phyloP scores from a whole-genome alignment of 2,329 filamentous ascomycete genomes.

The Colletotrichum truncatum region DNA sequence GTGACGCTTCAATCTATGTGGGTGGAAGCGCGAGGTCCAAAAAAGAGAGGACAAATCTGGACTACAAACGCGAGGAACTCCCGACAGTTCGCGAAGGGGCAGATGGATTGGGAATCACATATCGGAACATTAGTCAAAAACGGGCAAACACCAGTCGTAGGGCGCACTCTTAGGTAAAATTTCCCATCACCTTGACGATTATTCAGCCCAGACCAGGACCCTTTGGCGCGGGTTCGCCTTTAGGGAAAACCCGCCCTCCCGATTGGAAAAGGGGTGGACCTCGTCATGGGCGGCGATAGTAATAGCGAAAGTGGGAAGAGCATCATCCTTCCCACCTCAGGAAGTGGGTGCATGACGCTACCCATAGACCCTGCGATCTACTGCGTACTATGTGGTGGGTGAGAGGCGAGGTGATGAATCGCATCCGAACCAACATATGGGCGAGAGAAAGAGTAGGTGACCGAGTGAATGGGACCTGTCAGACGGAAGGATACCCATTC shows the following conservation, averaged over 20 bases:
- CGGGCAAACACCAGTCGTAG: not conserved
- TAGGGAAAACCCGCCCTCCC: not conserved
- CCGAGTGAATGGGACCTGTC: too few species aligned
- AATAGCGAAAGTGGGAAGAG: not conserved
- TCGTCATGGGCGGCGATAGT: not conserved
- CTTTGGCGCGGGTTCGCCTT: conserved; percentile 2
- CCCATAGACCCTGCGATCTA: too few species aligned
- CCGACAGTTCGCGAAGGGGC: too few species aligned
- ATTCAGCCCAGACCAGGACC: conserved; percentile 21
- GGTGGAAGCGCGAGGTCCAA: too few species aligned
- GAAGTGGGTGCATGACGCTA: not conserved
- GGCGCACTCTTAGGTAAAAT: conserved; percentile 7
- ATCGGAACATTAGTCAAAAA: conserved; percentile 14
- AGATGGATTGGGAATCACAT: not conserved
- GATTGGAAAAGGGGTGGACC: conserved; percentile 11
- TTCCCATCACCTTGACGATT: not conserved
- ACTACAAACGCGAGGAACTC: not conserved
- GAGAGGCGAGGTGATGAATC: too few species aligned
- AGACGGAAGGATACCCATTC: too few species aligned
- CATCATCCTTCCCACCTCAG: not conserved
- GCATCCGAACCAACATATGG: too few species aligned
- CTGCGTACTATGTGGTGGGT: too few species aligned
- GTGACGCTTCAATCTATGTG: not conserved
- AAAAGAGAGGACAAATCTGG: not conserved
- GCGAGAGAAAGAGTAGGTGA: too few species aligned